Conservation (phyloP, 225 moss, liverwort and hornwort genomes). For the Bryum argenteum region DNA sequence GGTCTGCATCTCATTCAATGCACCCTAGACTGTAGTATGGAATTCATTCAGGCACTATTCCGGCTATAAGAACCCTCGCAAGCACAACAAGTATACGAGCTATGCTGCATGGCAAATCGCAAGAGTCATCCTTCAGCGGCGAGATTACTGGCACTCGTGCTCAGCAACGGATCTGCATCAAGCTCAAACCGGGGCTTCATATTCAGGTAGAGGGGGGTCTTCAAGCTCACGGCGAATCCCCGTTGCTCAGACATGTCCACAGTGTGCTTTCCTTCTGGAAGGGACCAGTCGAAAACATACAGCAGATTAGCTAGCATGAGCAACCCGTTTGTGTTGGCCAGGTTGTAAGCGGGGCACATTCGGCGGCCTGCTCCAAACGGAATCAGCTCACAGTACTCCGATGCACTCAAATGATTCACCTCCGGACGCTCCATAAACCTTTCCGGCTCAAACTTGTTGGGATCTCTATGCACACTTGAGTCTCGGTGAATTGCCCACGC, state of each 20-base stretch:
- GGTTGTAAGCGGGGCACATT: constrained; percentile 45
- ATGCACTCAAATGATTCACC: constrained; percentile 18
- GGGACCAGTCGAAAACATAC: constrained; percentile 39
- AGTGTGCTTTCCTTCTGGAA: not conserved
- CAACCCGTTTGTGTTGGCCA: constrained; percentile 24
- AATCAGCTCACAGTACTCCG: constrained; percentile 35
- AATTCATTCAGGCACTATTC: too few relatives aligned
- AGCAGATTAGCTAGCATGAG: constrained; percentile 54
- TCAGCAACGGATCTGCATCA: too few relatives aligned
- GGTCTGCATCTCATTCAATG: too few relatives aligned
- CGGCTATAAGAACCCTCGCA: too few relatives aligned
- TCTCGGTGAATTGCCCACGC: constrained; percentile 40
- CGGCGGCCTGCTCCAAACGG: constrained; percentile 47
- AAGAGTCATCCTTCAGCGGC: too few relatives aligned
- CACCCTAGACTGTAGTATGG: too few relatives aligned
- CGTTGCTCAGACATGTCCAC: constrained; percentile 27
- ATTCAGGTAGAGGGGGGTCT: not conserved
- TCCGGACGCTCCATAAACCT: constrained; percentile 30
- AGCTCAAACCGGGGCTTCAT: constrained; percentile 18
- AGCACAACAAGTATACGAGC: too few relatives aligned
- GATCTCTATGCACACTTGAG: constrained; percentile 30
- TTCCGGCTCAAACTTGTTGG: constrained; percentile 34
- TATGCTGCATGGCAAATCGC: too few relatives aligned
- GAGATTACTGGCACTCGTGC: too few relatives aligned
- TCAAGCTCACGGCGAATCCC: not conserved